Conservation (phyloP, 192 early-diverging fungal genomes). For the Gamsiella multidivaricata region DNA sequence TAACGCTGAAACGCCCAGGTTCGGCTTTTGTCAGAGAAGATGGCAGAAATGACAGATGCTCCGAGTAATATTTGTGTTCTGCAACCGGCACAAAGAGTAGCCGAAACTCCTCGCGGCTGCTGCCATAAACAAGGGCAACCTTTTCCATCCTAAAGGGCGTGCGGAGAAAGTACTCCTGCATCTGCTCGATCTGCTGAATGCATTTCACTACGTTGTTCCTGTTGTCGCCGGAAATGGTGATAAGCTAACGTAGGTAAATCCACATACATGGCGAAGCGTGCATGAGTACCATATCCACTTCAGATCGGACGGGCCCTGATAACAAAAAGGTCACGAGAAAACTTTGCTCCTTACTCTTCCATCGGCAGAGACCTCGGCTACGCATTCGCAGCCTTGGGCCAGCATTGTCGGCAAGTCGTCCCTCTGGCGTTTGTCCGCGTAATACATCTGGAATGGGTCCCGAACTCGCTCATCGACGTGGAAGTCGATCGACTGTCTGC, state of each 20-base stretch:
- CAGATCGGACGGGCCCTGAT: no score
- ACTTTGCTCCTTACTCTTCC: constrained; percentile 7
- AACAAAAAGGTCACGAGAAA: background rate
- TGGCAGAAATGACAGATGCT: constrained; percentile 18
- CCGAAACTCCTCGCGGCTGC: constrained; percentile 22
- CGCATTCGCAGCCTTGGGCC: constrained; percentile 8
- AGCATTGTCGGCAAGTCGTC: constrained; percentile 30
- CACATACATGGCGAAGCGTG: no score
- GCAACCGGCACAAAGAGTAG: constrained; percentile 18
- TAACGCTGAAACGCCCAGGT: constrained; percentile 6
- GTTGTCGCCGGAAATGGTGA: constrained; percentile 18
- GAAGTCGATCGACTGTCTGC: constrained; percentile 10
- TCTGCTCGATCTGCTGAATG: constrained; percentile 6
- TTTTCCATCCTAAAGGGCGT: background rate
- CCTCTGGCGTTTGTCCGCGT: constrained; percentile 25
- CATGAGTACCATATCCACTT: no score
- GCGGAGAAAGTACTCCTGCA: constrained; percentile 33
- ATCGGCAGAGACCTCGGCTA: background rate
- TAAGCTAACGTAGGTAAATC: background rate
- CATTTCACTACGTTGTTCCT: constrained; percentile 1
- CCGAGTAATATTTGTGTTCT: constrained; percentile 18
- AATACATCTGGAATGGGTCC: constrained; percentile 32
- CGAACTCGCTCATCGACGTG: constrained; percentile 4
- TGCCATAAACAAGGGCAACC: constrained; percentile 37
- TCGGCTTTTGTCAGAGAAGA: background rate